Conservation (phyloP, 257 asterid species). For the Cynanchum wilfordii region DNA sequence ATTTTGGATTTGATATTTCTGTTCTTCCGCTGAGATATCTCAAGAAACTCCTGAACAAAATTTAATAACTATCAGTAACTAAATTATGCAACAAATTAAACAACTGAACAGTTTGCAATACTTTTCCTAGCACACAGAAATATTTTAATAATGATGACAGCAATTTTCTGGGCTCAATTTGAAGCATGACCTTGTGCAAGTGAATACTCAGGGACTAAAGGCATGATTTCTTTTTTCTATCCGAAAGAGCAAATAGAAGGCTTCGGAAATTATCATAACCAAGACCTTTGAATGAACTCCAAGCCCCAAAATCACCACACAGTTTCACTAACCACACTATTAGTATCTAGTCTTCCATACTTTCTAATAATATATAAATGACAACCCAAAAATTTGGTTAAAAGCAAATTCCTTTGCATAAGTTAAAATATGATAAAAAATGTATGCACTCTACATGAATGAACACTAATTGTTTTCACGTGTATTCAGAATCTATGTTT, state of each 20-base stretch:
- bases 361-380: neutral
- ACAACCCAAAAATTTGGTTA: neutral
- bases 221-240: neutral
- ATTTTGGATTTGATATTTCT: slow-evolving; percentile 55
- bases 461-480: too few species aligned
- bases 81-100: neutral
- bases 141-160: neutral
- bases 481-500: too few species aligned
- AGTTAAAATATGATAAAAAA: neutral
- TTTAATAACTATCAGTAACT: slow-evolving; percentile 11
- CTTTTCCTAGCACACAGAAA: neutral
- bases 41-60: slow-evolving; percentile 67
- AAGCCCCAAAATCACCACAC: neutral
- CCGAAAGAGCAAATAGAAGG: neutral
- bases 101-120: slow-evolving; percentile 3
- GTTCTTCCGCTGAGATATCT: slow-evolving; percentile 74
- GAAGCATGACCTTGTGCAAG: neutral
- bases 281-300: neutral
- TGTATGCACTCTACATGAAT: too few species aligned
- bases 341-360: too few species aligned
- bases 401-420: neutral
- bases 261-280: neutral
- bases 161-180: neutral
- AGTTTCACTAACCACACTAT: too few species aligned
- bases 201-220: neutral